A percentile compares a stretch with the other conserved stretches of the same genome.
These are phyloP conservation scores for Pleurotus sapidus DNA, from an alignment of 768 basidiomycete species.

Conservation along the genomic window DNA sequence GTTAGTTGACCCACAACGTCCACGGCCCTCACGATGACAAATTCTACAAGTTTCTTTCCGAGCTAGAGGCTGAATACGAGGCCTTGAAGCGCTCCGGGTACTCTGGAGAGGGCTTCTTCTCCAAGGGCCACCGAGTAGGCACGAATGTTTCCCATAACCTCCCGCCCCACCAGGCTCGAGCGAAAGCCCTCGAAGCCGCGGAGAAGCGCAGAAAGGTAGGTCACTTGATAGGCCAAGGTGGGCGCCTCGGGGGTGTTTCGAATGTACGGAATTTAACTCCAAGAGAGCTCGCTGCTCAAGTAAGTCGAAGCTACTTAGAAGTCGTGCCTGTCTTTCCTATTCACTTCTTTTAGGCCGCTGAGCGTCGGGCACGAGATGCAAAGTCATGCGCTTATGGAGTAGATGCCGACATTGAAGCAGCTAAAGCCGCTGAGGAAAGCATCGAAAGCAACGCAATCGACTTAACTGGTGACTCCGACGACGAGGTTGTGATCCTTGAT, in stretches of 20 bases:
- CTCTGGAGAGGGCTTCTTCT: slow-evolving; percentile 87
- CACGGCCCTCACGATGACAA: slow-evolving; percentile 88
- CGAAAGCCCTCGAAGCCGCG: slow-evolving; percentile 75
- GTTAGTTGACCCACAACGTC: slow-evolving; percentile 82
- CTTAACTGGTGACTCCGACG: slow-evolving; percentile 43
- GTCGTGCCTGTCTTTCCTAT: slow-evolving; percentile 6
- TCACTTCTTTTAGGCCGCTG: slow-evolving; percentile 66
- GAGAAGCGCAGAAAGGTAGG: slow-evolving; percentile 61
- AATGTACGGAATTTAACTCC: slow-evolving; percentile 46
- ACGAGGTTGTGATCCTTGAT: slow-evolving; percentile 32
- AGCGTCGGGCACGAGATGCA: slow-evolving; percentile 71
- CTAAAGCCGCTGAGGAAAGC: slow-evolving; percentile 68
- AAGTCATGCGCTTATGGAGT: slow-evolving; percentile 68
- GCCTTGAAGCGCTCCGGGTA: slow-evolving; percentile 78
- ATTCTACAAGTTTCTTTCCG: slow-evolving; percentile 71
- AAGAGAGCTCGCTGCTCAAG: slow-evolving; percentile 72
- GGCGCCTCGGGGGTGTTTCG: slow-evolving; percentile 54
- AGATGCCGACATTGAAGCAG: slow-evolving; percentile 55
- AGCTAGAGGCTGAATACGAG: slow-evolving; percentile 84
- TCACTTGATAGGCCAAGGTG: slow-evolving; percentile 46
- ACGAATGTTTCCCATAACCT: slow-evolving; percentile 62
- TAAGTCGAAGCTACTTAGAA: slow-evolving; percentile 25
- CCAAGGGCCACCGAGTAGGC: slow-evolving; percentile 73
- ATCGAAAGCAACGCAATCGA: slow-evolving; percentile 59
- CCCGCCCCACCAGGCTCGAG: slow-evolving; percentile 59